Percentiles rank a stretch among this genome's conserved stretches.
These are phyloP conservation scores for Pleurozium schreberi DNA, from an alignment of 225 moss, liverwort and hornwort genomes.

Conservation along the genomic window DNA sequence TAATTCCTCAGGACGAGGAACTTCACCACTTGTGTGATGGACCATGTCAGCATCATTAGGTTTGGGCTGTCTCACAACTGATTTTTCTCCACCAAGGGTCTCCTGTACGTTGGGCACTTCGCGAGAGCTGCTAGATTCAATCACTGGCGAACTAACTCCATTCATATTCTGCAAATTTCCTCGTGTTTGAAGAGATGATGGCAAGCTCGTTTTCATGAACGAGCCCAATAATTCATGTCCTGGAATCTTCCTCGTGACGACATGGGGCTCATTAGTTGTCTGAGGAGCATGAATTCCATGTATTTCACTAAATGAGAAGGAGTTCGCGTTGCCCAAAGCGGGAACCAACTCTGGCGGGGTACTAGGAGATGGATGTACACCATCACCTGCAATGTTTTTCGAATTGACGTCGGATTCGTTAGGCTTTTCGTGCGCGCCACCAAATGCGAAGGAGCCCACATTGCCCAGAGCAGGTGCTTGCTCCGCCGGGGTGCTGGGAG, in stretches of 20 bases:
- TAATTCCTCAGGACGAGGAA: not conserved
- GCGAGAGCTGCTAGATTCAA: not conserved
- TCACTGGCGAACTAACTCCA: not conserved
- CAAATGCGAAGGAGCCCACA: constrained; percentile 7
- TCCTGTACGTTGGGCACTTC: not conserved
- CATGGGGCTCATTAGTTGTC: not conserved
- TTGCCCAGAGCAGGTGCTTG: constrained; percentile 11
- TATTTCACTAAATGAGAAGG: constrained; percentile 7
- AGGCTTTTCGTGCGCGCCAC: not conserved
- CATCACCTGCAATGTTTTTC: not conserved
- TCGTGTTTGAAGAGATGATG: not conserved
- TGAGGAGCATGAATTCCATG: constrained; percentile 1
- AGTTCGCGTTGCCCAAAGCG: not conserved
- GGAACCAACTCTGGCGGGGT: constrained; percentile 1
- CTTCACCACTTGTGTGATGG: not conserved
- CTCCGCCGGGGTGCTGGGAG: constrained; percentile 13
- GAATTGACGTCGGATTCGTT: not conserved
- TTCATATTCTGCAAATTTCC: not conserved
- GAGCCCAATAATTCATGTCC: constrained; percentile 28
- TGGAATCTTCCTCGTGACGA: constrained; percentile 12
- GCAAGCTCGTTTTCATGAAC: not conserved
- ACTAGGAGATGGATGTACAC: not conserved
- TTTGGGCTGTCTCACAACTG: not conserved
- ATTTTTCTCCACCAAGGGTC: not conserved
- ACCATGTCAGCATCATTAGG: not conserved